phyloP scores from a whole-genome alignment of 2,329 filamentous ascomycete species.

The Colletotrichum aenigma region DNA sequence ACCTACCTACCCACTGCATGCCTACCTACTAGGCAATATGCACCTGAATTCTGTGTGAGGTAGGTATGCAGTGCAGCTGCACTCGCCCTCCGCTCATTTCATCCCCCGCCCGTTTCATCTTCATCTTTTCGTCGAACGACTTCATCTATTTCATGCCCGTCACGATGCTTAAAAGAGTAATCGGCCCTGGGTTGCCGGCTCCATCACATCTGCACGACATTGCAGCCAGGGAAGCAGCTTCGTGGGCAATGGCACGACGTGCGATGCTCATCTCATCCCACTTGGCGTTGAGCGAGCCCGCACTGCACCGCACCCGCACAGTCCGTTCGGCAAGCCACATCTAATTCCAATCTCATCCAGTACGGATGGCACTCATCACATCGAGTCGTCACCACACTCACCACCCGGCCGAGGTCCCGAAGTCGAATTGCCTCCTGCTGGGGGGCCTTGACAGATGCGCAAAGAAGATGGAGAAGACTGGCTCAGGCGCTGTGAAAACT shows the following conservation, averaged over 20 bases:
- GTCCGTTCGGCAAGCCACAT: background rate
- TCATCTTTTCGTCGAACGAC: conserved; percentile 4
- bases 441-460: background rate
- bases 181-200: background rate
- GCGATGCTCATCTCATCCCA: background rate
- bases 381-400: background rate
- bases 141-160: background rate
- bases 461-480: background rate
- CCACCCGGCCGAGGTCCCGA: background rate
- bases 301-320: background rate
- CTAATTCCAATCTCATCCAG: background rate
- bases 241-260: background rate
- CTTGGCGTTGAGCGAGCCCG: background rate
- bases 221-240: background rate
- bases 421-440: background rate
- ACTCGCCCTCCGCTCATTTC: conserved; percentile 4
- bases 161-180: background rate
- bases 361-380: background rate
- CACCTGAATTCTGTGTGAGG: background rate
- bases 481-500: background rate
- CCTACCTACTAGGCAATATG: background rate
- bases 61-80: conserved; percentile 3
- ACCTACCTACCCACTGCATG: background rate
- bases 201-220: conserved; percentile 15
- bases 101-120: conserved; percentile 11